A percentile compares a stretch with the other conserved stretches of the same genome.
Conservation (phyloP, 768 basidiomycete species). For the Leccinum rimulosum region DNA sequence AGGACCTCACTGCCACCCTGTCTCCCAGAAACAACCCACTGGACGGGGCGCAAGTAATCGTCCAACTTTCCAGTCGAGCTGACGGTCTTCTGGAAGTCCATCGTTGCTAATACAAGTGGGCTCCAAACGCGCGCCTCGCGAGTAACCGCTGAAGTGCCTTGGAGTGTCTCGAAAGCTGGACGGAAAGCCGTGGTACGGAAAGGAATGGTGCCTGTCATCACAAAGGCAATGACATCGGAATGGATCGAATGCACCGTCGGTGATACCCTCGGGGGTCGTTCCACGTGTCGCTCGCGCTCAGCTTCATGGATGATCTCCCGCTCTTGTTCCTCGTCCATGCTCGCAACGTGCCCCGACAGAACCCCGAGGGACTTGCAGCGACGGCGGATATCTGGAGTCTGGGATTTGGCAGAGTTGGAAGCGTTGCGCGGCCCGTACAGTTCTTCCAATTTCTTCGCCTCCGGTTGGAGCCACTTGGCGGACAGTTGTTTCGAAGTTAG, state of each 20-base stretch:
- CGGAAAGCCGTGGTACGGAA: conserved; percentile 19
- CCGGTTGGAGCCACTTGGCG: conserved; percentile 38
- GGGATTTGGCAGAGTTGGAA: background rate
- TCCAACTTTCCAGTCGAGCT: background rate
- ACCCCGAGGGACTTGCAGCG: conserved; percentile 21
- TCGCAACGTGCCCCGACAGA: conserved; percentile 11
- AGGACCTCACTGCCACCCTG: conserved; percentile 11
- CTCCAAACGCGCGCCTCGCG: conserved; percentile 25
- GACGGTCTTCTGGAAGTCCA: conserved; percentile 18
- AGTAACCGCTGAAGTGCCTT: conserved; percentile 1
- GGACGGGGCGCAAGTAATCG: conserved; percentile 29
- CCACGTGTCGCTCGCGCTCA: conserved; percentile 40
- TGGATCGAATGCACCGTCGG: conserved; percentile 25
- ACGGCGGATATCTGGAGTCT: conserved; percentile 8
- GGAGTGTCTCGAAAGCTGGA: conserved; percentile 14
- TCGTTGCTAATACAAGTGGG: conserved; percentile 12
- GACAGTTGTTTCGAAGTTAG: conserved; percentile 2
- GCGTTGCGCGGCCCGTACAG: conserved; percentile 26
- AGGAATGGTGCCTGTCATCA: conserved; percentile 29
- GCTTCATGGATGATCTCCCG: conserved; percentile 46
- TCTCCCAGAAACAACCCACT: conserved; percentile 25
- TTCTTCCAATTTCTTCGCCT: conserved; percentile 37
- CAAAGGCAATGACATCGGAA: conserved; percentile 20
- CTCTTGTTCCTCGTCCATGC: conserved; percentile 50
- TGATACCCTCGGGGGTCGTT: conserved; percentile 33